Evolutionary conservation across 2,329 filamentous ascomycete genomes (phyloP).

Genomic region (Trichoderma koningii): DNA sequence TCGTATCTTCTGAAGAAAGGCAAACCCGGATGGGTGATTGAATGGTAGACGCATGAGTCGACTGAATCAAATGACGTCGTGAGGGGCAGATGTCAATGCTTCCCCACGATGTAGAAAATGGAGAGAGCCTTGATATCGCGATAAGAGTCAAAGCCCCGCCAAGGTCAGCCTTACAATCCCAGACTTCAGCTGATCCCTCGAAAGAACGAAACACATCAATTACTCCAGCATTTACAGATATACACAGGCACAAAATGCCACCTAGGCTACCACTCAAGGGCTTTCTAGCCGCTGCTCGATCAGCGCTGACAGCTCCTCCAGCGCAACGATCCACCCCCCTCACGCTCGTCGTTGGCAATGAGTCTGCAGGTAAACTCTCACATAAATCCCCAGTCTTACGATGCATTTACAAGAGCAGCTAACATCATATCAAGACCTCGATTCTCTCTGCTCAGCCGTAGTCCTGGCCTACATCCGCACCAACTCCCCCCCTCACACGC

Average conservation of each 20-base stretch:
- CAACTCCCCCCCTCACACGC: conserved; percentile 52
- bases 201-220: background rate
- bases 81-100: background rate
- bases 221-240: too few relatives aligned
- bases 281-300: conserved; percentile 55
- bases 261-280: conserved; percentile 46
- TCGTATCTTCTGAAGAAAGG: too few relatives aligned
- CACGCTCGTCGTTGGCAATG: conserved; percentile 67
- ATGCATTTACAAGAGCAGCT: background rate
- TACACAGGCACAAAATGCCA: conserved; percentile 32
- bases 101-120: background rate
- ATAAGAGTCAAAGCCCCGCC: conserved; percentile 12
- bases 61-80: conserved; percentile 1
- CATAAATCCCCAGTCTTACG: background rate
- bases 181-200: background rate
- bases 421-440: conserved; percentile 61
- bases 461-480: conserved; percentile 74
- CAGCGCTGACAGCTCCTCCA: conserved; percentile 48
- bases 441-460: conserved; percentile 75
- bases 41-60: background rate
- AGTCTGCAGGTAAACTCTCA: conserved; percentile 60
- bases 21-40: background rate
- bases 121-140: background rate
- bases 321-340: conserved; percentile 51
- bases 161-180: background rate